Evolutionary conservation across 2,329 filamentous ascomycete genomes (phyloP).

Genomic region (Penicillium sp.): DNA sequence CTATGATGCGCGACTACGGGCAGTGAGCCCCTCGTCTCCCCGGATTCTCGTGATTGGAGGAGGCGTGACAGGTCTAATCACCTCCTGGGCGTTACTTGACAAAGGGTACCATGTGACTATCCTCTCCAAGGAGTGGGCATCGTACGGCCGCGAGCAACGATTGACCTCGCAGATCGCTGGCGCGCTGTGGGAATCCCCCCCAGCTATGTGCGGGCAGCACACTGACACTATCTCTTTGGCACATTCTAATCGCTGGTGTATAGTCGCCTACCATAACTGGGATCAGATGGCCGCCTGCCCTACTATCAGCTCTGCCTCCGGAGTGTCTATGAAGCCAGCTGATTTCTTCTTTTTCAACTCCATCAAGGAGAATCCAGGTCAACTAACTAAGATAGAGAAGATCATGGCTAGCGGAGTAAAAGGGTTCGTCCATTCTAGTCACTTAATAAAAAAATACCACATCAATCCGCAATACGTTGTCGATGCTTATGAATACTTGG

Average conservation of each 20-base stretch:
- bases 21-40: background rate
- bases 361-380: no score
- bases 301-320: background rate
- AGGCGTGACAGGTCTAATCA: slow-evolving; percentile 9
- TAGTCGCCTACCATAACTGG: slow-evolving; percentile 9
- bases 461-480: background rate
- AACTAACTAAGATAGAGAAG: no score
- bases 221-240: background rate
- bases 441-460: no score
- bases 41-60: slow-evolving; percentile 13
- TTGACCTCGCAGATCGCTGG: slow-evolving; percentile 52
- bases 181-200: slow-evolving; percentile 50
- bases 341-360: no score
- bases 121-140: slow-evolving; percentile 46
- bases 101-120: slow-evolving; percentile 49
- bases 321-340: slow-evolving; percentile 13
- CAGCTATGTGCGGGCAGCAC: slow-evolving; percentile 44
- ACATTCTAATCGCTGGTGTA: slow-evolving; percentile 29
- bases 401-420: no score
- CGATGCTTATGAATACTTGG: background rate
- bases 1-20: no score
- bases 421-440: no score
- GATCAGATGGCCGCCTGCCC: background rate
- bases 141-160: slow-evolving; percentile 34
- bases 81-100: slow-evolving; percentile 48